Evolutionary conservation across 345 rosid genomes (phyloP).

Genomic region (Lepidium didymum): DNA sequence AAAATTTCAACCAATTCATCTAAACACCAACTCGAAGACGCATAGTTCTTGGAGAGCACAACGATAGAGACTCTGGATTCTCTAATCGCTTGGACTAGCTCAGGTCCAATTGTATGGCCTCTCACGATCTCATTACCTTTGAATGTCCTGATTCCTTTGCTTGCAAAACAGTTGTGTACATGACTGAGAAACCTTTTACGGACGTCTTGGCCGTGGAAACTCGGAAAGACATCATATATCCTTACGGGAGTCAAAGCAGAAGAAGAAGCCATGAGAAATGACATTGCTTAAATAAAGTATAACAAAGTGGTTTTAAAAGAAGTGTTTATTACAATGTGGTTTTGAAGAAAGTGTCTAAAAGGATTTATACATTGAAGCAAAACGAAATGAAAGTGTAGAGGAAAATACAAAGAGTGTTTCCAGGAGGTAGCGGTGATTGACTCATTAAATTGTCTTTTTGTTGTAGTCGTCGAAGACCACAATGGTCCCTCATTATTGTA

Average conservation of each 20-base stretch:
- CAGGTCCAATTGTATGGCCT: not conserved
- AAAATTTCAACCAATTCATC: not conserved
- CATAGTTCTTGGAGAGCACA: not conserved
- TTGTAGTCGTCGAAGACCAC: too few relatives aligned
- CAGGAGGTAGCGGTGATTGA: too few relatives aligned
- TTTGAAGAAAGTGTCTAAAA: too few relatives aligned
- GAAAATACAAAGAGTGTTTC: too few relatives aligned
- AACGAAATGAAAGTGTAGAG: too few relatives aligned
- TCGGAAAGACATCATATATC: not conserved
- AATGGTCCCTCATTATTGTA: too few relatives aligned
- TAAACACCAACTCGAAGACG: not conserved
- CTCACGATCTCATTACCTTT: not conserved
- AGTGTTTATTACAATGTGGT: too few relatives aligned
- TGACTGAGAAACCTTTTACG: not conserved
- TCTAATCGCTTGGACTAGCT: not conserved
- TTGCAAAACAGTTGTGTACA: not conserved
- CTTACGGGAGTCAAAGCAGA: not conserved
- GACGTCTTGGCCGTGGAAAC: not conserved
- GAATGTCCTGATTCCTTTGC: not conserved
- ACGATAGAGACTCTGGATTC: not conserved
- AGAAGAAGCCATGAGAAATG: not conserved
- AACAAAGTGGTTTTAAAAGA: too few relatives aligned
- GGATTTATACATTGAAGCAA: too few relatives aligned
- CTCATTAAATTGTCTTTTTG: too few relatives aligned
- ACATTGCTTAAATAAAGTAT: too few relatives aligned